Percentiles rank a stretch among this genome's conserved stretches.
phyloP scores from a whole-genome alignment of 2,329 filamentous ascomycete genomes.

The Trichoderma endophyticum region DNA sequence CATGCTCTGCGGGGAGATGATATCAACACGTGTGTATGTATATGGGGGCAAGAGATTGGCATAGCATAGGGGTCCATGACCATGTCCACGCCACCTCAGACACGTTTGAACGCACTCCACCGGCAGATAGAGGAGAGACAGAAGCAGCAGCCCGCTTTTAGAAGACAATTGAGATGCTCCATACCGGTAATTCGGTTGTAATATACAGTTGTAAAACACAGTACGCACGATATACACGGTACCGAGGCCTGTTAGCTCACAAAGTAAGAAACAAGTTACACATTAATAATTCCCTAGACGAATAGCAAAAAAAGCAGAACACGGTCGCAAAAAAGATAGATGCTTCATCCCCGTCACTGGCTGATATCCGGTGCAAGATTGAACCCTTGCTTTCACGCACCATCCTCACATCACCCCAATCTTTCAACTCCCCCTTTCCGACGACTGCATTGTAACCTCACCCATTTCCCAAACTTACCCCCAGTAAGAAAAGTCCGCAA shows the following conservation, averaged over 20 bases:
- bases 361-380: not conserved
- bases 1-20: not conserved
- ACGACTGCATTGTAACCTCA: not conserved
- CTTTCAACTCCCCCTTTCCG: not conserved
- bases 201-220: not conserved
- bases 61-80: not conserved
- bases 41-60: not conserved
- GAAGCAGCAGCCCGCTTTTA: not conserved
- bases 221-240: not conserved
- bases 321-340: not conserved
- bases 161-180: not conserved
- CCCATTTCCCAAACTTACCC: not conserved
- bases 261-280: not conserved
- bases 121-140: not conserved
- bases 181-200: not conserved
- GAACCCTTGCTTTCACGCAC: not conserved
- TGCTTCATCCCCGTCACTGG: not conserved
- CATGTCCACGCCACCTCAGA: not conserved
- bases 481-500: not conserved
- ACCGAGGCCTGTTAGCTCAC: not conserved
- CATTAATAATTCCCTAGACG: not conserved
- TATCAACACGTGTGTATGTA: not conserved
- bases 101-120: constrained; percentile 8
- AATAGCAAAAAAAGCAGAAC: not conserved
- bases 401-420: not conserved